Base-by-base conservation (phyloP, 257 asterid species). In the Lavandula angustifolia region DNA sequence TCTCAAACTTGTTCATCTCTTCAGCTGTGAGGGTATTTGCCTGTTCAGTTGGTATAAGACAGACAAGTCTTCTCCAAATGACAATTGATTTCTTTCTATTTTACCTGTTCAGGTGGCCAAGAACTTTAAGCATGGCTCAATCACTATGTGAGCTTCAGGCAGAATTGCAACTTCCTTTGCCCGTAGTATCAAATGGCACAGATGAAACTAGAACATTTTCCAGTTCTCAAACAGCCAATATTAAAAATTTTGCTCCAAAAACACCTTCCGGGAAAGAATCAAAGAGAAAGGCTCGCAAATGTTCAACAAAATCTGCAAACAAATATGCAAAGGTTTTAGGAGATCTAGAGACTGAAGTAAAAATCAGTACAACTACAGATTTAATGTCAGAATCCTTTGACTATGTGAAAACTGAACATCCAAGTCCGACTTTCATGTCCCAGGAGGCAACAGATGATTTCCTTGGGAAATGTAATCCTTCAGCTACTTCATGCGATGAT, bases 81-180 rank as follows among this genome's bases (percentile, higher is more conserved):
- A 27, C 59, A 27, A 51, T 17, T 37, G 18, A 9, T 29, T 22
- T 9, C 44, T 13, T 0, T 38, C 68, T 69, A 43, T 58, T 66
- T 22, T 73, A 47, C 44, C 42, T 62, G 44, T 42, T 34, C 64
- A 91, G 96, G 86, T 87, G 96, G 97, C 77, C 94, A 22, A 85
- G 96, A 80, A 87, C 94, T 33, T 76, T 91, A 80, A 81, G 81
- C 81, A 91, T 87, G 96, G 86, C 88, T 57, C 76, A 75, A 72
- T 83, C 96, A 33, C 95, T 91, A 37, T 91, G 95, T 57, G 91
- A 84, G 78, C 91, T 91, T 75, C 96, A 87, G 71, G 72, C 78
- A 54, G 97, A 91, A 75, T 61, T 81, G 56, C 84, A 77, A 42
- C 65, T 66, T 9, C 66, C 72, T 7, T 44, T 18, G 17, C 67